These are phyloP conservation scores for Spathaspora sp. DNA, from an alignment of 805 yeast genomes.

Conservation along the genomic window DNA sequence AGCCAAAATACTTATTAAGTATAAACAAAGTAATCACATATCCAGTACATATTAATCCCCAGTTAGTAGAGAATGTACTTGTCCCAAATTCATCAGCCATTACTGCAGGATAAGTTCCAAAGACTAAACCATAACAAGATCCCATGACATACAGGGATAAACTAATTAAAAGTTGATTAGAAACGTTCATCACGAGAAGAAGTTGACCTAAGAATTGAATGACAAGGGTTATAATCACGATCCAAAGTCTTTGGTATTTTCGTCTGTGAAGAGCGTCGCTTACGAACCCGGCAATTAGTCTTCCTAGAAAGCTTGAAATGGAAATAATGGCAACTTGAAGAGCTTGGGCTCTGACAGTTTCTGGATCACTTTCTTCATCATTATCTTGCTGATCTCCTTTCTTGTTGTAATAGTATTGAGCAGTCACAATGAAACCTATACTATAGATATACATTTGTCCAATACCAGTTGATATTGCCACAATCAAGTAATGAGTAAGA, in stretches of 20 bases:
- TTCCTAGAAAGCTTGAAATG: slow-evolving; percentile 59
- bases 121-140: slow-evolving; percentile 62
- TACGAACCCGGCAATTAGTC: slow-evolving; percentile 60
- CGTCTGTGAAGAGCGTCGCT: slow-evolving; percentile 58
- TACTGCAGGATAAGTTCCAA: slow-evolving; percentile 74
- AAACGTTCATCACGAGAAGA: slow-evolving; percentile 23
- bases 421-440: slow-evolving; percentile 66
- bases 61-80: slow-evolving; percentile 62
- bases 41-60: slow-evolving; percentile 76
- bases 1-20: slow-evolving; percentile 55
- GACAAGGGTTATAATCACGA: slow-evolving; percentile 43
- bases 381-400: background rate
- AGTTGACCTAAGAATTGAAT: slow-evolving; percentile 36
- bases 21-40: slow-evolving; percentile 54
- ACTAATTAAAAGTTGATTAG: slow-evolving; percentile 33
- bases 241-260: slow-evolving; percentile 64
- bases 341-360: slow-evolving; percentile 53
- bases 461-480: slow-evolving; percentile 56
- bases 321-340: slow-evolving; percentile 68
- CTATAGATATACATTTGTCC: slow-evolving; percentile 73
- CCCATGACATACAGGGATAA: slow-evolving; percentile 57
- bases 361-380: slow-evolving; percentile 4
- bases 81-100: slow-evolving; percentile 73
- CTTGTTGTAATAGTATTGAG: slow-evolving; percentile 24
- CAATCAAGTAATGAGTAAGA: slow-evolving; percentile 49